Evolutionary conservation across 1,139 yeast species (phyloP), one percentile per base, ranked within the genome.

Genomic region (Kazachstania sp.): DNA sequence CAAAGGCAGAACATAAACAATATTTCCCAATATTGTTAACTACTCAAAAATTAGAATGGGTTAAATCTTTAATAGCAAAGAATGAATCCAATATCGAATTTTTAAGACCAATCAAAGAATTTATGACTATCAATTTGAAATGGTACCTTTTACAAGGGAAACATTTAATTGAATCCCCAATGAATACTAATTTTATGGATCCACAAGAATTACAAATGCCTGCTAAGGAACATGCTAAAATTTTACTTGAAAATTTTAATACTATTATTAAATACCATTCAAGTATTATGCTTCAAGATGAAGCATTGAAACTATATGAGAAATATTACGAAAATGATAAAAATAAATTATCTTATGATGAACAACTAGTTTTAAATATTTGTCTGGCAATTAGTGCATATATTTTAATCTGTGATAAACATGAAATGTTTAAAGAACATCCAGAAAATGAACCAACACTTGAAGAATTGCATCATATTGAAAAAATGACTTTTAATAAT

Each of bases 131-230:
- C 2, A 50, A 57, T 5, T 47, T 58, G 32, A 60, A 57, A 47
- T 60, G 62, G 61, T 54, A 58, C 39, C 44, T 58, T 13, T 46
- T 56, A 15, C 55, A 58, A 44, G 50, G 51, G 28, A 59, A 57
- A 42, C 53, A 54, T 29, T 32, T 55, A 30, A 51, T 57, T 16
- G 60, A 58, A 44, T 55, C 52, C 35, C 52, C 60, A 16, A 53
- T 53, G 13, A 61, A 59, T 3, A 41, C 47, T 8, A 38, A 48
- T n/a, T 48, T 51, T 26, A 39, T 19, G 29, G 35, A 29, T 30
- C 11, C 18, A 13, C 28, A 39, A 16, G n/a, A 8, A 18, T 16
- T 39, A 5, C 8, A 29, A 13, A 41, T 61, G 30, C 65, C 65
- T 2, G 45, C 60, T 3, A 50, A 54, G 39, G 55, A 49, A 15